These are phyloP conservation scores for Chenopodium berlandieri DNA, from an alignment of 148 eudicot genomes.

Conservation along the genomic window DNA sequence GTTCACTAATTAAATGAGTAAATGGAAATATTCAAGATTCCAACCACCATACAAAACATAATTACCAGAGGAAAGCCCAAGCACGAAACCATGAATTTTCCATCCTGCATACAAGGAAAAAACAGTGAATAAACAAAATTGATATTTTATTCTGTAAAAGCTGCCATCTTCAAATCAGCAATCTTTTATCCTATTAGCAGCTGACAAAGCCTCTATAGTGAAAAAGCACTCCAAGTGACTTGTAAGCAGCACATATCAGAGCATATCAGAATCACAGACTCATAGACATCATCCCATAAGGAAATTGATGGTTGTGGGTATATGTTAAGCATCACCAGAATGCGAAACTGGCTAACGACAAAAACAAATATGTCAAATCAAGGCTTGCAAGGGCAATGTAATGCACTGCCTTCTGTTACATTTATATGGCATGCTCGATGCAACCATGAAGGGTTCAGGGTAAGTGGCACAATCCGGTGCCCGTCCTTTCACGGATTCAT, in stretches of 20 bases:
- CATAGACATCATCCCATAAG: background rate
- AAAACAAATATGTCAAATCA: background rate
- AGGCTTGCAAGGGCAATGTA: background rate
- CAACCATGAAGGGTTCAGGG: background rate
- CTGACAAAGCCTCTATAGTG: slow-evolving; percentile 6
- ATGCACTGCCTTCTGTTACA: background rate
- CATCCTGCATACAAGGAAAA: slow-evolving; percentile 61
- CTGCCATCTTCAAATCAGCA: background rate
- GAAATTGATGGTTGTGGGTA: background rate
- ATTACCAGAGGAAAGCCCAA: slow-evolving; percentile 85
- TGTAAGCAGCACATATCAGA: background rate
- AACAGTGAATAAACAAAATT: slow-evolving; percentile 11
- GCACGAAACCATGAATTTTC: slow-evolving; percentile 97
- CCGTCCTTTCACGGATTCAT: background rate
- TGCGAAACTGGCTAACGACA: background rate
- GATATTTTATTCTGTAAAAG: background rate
- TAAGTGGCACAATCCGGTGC: background rate
- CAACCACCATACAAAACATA: slow-evolving; percentile 8
- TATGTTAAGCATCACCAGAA: slow-evolving; percentile 3
- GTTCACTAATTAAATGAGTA: background rate
- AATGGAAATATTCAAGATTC: background rate
- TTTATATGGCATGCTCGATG: too few species aligned
- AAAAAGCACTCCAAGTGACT: background rate
- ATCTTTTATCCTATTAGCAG: slow-evolving; percentile 11
- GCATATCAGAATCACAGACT: background rate